Percentiles rank a stretch among this genome's conserved stretches.
These are phyloP conservation scores for Poronia punctata DNA, from an alignment of 495 filamentous ascomycete genomes.

Conservation along the genomic window DNA sequence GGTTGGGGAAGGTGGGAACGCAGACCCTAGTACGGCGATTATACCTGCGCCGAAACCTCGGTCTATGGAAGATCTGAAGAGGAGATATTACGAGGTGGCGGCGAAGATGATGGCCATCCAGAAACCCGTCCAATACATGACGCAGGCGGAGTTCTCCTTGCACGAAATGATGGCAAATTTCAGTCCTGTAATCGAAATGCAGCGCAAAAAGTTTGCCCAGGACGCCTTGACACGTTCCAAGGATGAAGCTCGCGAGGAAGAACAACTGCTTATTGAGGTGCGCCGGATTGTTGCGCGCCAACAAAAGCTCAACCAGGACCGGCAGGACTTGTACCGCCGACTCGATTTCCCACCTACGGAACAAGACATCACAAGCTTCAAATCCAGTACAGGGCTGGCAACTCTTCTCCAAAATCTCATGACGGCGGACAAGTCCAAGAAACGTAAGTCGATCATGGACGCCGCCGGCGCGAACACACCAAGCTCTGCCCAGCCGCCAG, in stretches of 20 bases:
- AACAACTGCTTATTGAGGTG: slow-evolving; percentile 78
- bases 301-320: slow-evolving; percentile 75
- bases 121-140: slow-evolving; percentile 80
- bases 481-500: slow-evolving; percentile 21
- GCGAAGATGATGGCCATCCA: slow-evolving; percentile 78
- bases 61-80: slow-evolving; percentile 84
- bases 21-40: slow-evolving; percentile 37
- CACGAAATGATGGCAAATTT: slow-evolving; percentile 83
- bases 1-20: slow-evolving; percentile 20
- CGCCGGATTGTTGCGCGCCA: slow-evolving; percentile 80
- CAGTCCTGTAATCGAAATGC: slow-evolving; percentile 65
- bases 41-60: slow-evolving; percentile 43
- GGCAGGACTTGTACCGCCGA: slow-evolving; percentile 80
- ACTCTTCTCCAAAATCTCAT: slow-evolving; percentile 72
- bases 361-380: slow-evolving; percentile 63
- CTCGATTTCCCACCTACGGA: slow-evolving; percentile 71
- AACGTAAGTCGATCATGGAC: slow-evolving; percentile 56
- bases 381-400: slow-evolving; percentile 68
- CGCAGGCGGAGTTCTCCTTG: slow-evolving; percentile 64
- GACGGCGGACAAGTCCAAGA: slow-evolving; percentile 79
- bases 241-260: slow-evolving; percentile 86
- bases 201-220: slow-evolving; percentile 77
- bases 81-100: slow-evolving; percentile 79
- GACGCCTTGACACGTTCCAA: slow-evolving; percentile 69
- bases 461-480: slow-evolving; percentile 49